These are phyloP conservation scores for Quercus agrifolia DNA, from an alignment of 306 rosid genomes.

Conservation along the genomic window DNA sequence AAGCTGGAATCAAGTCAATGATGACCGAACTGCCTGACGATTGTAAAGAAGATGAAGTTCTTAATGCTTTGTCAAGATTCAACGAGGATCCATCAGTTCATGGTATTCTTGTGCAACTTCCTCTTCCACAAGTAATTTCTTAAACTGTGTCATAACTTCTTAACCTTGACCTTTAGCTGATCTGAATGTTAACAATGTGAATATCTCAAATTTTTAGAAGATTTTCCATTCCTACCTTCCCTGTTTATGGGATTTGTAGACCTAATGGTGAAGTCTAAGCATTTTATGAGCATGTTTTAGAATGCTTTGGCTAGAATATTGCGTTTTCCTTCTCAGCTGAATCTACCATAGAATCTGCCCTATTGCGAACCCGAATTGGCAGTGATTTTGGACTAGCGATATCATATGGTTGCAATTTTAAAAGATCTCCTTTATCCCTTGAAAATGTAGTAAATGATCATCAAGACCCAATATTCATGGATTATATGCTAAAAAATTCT, in stretches of 20 bases:
- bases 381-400: not conserved
- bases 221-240: not conserved
- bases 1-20: constrained; percentile 68
- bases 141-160: constrained; percentile 28
- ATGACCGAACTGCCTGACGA: constrained; percentile 54
- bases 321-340: not conserved
- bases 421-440: not conserved
- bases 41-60: constrained; percentile 64
- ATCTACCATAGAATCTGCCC: not conserved
- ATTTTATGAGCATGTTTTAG: not conserved
- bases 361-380: not conserved
- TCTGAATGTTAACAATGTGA: constrained; percentile 13
- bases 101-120: constrained; percentile 97
- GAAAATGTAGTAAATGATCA: not conserved
- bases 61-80: constrained; percentile 47
- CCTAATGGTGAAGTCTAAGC: not conserved
- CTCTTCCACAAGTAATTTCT: constrained; percentile 86
- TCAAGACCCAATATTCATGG: not conserved
- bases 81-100: constrained; percentile 78
- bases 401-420: not conserved
- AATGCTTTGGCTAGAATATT: not conserved
- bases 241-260: not conserved
- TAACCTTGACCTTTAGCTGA: constrained; percentile 11
- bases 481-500: not conserved
- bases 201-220: constrained; percentile 1